Percentiles rank a stretch among this genome's conserved stretches.
Conservation (phyloP, 768 basidiomycete species). For the Leccinum variicolor region DNA sequence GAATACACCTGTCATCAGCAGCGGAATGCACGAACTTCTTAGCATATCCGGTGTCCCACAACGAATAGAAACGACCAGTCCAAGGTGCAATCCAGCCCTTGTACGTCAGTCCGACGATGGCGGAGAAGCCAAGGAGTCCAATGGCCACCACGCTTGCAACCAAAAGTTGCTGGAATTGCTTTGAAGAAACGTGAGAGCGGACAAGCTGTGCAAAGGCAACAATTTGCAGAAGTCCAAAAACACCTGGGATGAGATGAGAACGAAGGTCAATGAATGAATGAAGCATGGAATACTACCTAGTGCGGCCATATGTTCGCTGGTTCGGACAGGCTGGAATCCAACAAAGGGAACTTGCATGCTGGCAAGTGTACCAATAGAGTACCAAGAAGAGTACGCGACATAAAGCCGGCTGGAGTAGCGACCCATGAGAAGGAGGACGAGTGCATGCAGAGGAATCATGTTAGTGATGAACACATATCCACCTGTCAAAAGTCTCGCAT, state of each 20-base stretch:
- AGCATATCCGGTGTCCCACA: constrained; percentile 99
- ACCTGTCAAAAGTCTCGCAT: constrained; percentile 43
- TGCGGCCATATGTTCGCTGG: constrained; percentile 98
- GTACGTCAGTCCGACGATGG: constrained; percentile 80
- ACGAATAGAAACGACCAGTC: constrained; percentile 99
- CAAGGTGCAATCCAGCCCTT: constrained; percentile 97
- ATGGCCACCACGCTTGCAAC: constrained; percentile 62
- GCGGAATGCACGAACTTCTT: constrained; percentile 65
- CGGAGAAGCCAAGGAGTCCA: constrained; percentile 68
- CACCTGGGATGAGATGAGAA: constrained; percentile 48
- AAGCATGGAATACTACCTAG: constrained; percentile 53
- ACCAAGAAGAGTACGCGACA: constrained; percentile 96
- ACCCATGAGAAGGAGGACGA: constrained; percentile 96
- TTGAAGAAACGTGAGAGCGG: constrained; percentile 82
- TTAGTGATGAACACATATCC: constrained; percentile 99
- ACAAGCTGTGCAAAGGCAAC: constrained; percentile 91
- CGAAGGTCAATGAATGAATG: background rate
- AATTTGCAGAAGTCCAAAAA: constrained; percentile 95
- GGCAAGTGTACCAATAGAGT: constrained; percentile 92
- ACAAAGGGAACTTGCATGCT: constrained; percentile 99
- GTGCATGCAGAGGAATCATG: constrained; percentile 96
- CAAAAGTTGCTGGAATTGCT: constrained; percentile 87
- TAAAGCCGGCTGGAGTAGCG: constrained; percentile 91
- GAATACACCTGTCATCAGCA: background rate
- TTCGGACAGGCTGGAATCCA: constrained; percentile 96